Percentiles rank a stretch among this genome's conserved stretches.
Evolutionary conservation across 768 basidiomycete species (phyloP).

Genomic region (Russula griseocarnosa): DNA sequence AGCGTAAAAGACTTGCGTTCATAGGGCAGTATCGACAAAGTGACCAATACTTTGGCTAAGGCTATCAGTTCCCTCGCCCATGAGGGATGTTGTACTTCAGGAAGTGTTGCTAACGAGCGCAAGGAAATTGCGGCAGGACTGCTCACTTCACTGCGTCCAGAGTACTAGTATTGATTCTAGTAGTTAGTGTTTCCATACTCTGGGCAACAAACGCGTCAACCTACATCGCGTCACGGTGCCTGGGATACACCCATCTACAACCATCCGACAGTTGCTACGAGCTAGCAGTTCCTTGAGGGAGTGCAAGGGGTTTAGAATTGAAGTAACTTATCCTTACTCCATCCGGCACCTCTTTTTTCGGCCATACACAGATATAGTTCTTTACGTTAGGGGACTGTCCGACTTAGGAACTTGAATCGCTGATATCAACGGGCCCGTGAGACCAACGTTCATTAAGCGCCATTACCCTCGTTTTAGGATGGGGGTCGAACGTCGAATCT

Average conservation of each 20-base stretch:
- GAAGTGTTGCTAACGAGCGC: conserved; percentile 67
- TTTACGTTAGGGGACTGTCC: conserved; percentile 30
- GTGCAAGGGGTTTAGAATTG: background rate
- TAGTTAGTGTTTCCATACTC: background rate
- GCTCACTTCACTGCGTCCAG: too few species aligned
- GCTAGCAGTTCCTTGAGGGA: conserved; percentile 73
- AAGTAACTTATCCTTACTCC: too few species aligned
- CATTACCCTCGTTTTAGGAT: too few species aligned
- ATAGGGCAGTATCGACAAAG: too few species aligned
- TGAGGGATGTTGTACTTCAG: conserved; percentile 38
- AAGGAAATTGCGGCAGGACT: conserved; percentile 30
- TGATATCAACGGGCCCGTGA: background rate
- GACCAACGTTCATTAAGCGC: too few species aligned
- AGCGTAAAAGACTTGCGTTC: conserved; percentile 31
- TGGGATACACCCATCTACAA: conserved; percentile 67
- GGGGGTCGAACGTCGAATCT: conserved; percentile 49
- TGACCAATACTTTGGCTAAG: background rate
- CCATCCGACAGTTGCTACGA: conserved; percentile 78
- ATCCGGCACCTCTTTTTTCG: too few species aligned
- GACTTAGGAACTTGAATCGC: background rate
- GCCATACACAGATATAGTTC: conserved; percentile 38
- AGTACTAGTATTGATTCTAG: background rate
- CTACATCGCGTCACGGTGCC: conserved; percentile 67
- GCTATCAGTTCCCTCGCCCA: too few species aligned
- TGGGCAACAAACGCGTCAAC: conserved; percentile 29